A percentile compares a stretch with the other conserved stretches of the same genome.
phyloP scores from a whole-genome alignment of 2,329 filamentous ascomycete species.

The Pyrenophora graminea region DNA sequence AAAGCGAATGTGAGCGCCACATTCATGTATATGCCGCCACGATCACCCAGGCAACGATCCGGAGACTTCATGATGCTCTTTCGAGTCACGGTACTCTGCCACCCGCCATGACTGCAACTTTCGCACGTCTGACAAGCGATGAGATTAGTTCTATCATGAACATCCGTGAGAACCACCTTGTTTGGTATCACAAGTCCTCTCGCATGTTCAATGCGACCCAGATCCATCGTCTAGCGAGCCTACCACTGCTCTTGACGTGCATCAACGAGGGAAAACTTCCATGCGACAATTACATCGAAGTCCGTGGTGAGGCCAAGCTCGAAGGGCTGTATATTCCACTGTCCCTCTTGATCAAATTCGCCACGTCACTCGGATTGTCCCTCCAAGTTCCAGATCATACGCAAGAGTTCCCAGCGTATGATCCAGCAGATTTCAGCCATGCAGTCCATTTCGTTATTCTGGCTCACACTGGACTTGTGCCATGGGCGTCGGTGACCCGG shows the following conservation, averaged over 20 bases:
- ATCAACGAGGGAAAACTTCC: constrained; percentile 6
- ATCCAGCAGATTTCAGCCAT: constrained; percentile 27
- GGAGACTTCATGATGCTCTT: constrained; percentile 9
- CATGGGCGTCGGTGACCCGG: constrained; percentile 19
- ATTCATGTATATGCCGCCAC: background rate
- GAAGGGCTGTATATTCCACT: constrained; percentile 21
- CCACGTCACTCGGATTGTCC: constrained; percentile 5
- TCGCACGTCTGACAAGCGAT: background rate
- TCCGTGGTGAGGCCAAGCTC: constrained; percentile 22
- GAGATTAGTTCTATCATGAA: background rate
- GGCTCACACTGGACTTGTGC: constrained; percentile 15
- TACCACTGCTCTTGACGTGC: background rate
- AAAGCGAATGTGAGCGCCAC: constrained; percentile 3
- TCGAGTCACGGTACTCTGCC: constrained; percentile 7
- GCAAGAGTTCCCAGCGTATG: background rate
- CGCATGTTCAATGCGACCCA: constrained; percentile 27
- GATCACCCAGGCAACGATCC: background rate
- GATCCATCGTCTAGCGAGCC: constrained; percentile 16
- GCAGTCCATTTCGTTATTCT: constrained; percentile 15
- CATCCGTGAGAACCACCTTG: constrained; percentile 5
- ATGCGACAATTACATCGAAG: constrained; percentile 24
- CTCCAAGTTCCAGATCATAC: background rate
- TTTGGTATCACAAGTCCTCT: constrained; percentile 22
- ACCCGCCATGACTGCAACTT: constrained; percentile 2
- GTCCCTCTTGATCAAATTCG: constrained; percentile 11